A percentile compares a stretch with the other conserved stretches of the same genome.
Evolutionary conservation across 768 basidiomycete genomes (phyloP).

Genomic region (Tephrocybe sp.): DNA sequence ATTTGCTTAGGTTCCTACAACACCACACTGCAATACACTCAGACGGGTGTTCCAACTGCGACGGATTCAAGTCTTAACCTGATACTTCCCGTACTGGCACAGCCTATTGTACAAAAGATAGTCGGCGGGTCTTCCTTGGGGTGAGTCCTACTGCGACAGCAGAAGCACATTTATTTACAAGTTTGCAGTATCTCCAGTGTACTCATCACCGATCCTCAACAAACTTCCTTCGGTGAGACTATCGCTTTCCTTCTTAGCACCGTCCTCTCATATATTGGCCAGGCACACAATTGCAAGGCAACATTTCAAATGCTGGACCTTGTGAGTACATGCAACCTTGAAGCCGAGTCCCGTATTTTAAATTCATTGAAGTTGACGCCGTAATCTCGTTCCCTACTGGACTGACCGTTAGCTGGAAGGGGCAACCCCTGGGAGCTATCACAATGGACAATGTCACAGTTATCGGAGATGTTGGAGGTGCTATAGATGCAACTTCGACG

Average conservation of each 20-base stretch:
- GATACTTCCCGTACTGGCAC: conserved; percentile 68
- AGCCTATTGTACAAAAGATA: conserved; percentile 74
- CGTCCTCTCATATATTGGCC: not conserved
- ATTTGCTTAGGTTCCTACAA: conserved; percentile 69
- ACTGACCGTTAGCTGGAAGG: conserved; percentile 60
- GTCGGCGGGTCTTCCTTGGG: conserved; percentile 57
- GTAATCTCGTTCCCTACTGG: conserved; percentile 65
- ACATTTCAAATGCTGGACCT: conserved; percentile 69
- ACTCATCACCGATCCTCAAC: conserved; percentile 57
- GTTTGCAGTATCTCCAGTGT: conserved; percentile 53
- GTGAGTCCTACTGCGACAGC: conserved; percentile 29
- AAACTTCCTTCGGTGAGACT: conserved; percentile 55
- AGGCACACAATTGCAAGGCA: conserved; percentile 58
- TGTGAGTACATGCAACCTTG: conserved; percentile 41
- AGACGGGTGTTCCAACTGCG: conserved; percentile 50
- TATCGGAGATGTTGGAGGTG: conserved; percentile 63
- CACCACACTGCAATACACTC: conserved; percentile 63
- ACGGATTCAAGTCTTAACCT: conserved; percentile 65
- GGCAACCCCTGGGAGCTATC: conserved; percentile 56
- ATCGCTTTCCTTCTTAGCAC: not conserved
- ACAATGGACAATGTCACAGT: conserved; percentile 60
- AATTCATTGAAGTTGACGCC: conserved; percentile 54
- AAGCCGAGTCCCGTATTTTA: conserved; percentile 6
- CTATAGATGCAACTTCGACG: conserved; percentile 49
- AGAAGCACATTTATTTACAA: not conserved